Evolutionary conservation across 768 basidiomycete genomes (phyloP), one percentile per base, ranked within the genome.

Genomic region (Suillus clintonianus): DNA sequence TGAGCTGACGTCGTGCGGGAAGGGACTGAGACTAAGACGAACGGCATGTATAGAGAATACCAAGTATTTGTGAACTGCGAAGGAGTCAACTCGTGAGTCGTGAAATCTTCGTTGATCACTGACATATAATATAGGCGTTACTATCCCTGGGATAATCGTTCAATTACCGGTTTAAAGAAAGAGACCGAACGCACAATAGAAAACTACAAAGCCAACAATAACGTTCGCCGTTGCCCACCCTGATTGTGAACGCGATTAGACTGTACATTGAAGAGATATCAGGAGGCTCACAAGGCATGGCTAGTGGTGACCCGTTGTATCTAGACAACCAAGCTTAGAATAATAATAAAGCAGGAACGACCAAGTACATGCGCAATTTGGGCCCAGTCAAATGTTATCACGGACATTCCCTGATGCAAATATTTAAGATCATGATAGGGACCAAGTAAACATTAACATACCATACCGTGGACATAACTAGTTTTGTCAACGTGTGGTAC

Each of bases 221-320:
- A 91, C 81, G 72, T 92, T 92, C n/a, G 86, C 89, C 68, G 86
- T 83, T 4, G 90, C 89, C 90, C 90, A 92, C 90, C 90, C 74
- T 75, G 14, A 39, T 37, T 45, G 39, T 70, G n/a, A 69, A 53
- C 17, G 13, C 39, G 32, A 14, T 47, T 32, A 62, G 34, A 14
- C 36, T 42, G 36, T 19, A 5, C 56, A 39, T 42, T 14, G 19
- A 36, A 19, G 27, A 43, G 30, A 30, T 8, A 61, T 5, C 8
- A 32, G 6, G 24, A 43, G 9, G 10, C 75, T n/a, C 67, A 75
- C 74, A 94, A 3, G 92, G 92, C 19, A 88, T 87, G 17, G 89
- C 87, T 43, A 93, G 83, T 0, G 92, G 92, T 2, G 74, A 75
- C 7, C 74, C 75, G 39, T 65, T 72, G 45, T 72, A 75, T 55